Percentiles rank a stretch among this genome's conserved stretches.
Conservation (phyloP, 2,329 filamentous ascomycete genomes). For the Stagonosporopsis tanaceti region DNA sequence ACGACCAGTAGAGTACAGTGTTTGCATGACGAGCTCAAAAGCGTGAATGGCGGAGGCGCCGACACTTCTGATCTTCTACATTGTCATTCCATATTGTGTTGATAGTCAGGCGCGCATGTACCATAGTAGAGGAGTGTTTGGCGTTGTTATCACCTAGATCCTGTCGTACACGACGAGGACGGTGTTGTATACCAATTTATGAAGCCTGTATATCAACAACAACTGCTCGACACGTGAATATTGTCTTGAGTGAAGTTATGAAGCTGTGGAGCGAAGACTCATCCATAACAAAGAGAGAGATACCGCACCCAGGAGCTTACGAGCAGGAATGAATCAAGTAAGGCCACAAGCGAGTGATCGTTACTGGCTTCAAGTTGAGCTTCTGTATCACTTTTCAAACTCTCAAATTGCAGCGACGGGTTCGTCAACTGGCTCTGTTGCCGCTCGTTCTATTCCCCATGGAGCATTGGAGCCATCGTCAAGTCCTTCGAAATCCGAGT, state of each 20-base stretch:
- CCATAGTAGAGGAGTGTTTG: conserved; percentile 39
- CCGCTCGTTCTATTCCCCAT: no score
- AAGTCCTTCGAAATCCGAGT: not conserved
- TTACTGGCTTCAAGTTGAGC: no score
- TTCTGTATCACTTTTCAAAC: no score
- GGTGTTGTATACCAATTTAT: conserved; percentile 21
- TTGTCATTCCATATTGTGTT: conserved; percentile 34
- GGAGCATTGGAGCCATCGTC: no score
- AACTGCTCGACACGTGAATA: no score
- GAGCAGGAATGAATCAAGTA: no score
- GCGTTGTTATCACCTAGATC: conserved; percentile 41
- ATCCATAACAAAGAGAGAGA: not conserved
- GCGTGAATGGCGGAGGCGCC: not conserved
- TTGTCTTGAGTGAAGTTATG: not conserved
- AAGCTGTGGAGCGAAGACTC: not conserved
- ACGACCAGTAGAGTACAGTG: conserved; percentile 5
- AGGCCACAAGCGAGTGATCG: no score
- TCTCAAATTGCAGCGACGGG: no score
- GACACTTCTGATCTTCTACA: conserved; percentile 20
- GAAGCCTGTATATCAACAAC: not conserved
- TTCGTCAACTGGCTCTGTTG: no score
- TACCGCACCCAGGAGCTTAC: not conserved
- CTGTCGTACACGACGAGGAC: conserved; percentile 26
- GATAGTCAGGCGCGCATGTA: conserved; percentile 36
- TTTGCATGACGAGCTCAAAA: conserved; percentile 10